Evolutionary conservation across 768 basidiomycete genomes (phyloP).

Genomic region (Leccinum sublutescens): DNA sequence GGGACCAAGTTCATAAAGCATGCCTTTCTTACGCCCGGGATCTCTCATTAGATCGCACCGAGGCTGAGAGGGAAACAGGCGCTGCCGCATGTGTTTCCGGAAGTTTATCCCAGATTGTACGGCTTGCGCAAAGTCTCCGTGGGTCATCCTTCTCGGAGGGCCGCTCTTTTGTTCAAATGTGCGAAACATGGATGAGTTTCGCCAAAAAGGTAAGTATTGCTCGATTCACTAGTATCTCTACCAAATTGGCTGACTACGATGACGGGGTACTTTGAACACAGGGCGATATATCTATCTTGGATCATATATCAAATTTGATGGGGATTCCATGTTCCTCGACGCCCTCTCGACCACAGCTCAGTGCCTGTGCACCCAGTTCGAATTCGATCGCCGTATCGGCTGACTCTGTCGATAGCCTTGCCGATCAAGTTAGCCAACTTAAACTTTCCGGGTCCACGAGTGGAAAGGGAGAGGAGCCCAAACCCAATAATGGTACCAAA

Average conservation of each 20-base stretch:
- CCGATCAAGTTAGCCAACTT: slow-evolving; percentile 17
- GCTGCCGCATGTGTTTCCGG: slow-evolving; percentile 39
- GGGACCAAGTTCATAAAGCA: slow-evolving; percentile 65
- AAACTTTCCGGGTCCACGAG: slow-evolving; percentile 15
- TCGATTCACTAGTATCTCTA: not conserved
- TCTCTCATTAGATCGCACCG: slow-evolving; percentile 11
- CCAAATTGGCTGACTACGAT: not conserved
- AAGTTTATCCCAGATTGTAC: slow-evolving; percentile 45
- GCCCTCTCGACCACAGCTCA: not conserved
- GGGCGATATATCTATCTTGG: slow-evolving; percentile 48
- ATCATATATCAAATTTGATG: slow-evolving; percentile 46
- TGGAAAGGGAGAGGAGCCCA: not conserved
- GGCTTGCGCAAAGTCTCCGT: slow-evolving; percentile 38
- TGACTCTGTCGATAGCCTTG: slow-evolving; percentile 19
- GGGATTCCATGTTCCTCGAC: slow-evolving; percentile 14
- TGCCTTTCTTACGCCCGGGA: slow-evolving; percentile 33
- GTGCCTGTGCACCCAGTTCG: not conserved
- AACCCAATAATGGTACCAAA: not conserved
- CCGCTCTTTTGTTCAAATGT: slow-evolving; percentile 56
- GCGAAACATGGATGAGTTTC: slow-evolving; percentile 70
- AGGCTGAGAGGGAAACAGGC: slow-evolving; percentile 27
- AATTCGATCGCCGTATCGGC: not conserved
- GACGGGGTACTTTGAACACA: slow-evolving; percentile 20
- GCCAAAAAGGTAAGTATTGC: slow-evolving; percentile 54
- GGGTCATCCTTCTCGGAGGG: slow-evolving; percentile 44